Evolutionary conservation across 1,284 basidiomycete genomes (phyloP), one percentile per base, ranked within the genome.

Genomic region (Cerrena zonata): DNA sequence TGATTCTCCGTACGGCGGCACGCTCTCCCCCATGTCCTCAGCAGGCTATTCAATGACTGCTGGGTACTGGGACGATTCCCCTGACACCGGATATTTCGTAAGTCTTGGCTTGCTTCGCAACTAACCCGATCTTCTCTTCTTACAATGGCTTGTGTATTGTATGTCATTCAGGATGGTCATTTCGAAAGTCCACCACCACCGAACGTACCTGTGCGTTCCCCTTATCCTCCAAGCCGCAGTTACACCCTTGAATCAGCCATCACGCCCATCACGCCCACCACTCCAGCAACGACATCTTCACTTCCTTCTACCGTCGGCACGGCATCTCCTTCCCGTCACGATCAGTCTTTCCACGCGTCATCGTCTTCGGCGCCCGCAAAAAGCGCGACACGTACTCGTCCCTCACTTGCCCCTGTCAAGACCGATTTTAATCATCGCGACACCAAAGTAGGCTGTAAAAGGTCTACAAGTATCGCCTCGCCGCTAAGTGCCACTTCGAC

Each of bases 241-340:
- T 56, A 56, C 50, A 56, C 55, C 18, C 52, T 56, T 34, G 50
- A 49, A 39, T 50, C 49, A 18, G 55, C 55, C 22, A 47, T 56
- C 22, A 54, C 55, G 21, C 46, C 41, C 41, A 23, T 42, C 5
- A 42, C 41, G 19, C 41, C 41, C 5, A 23, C 41, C n/a, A 23
- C 41, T 13, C 41, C 10, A 22, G 5, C 10, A 15, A 40, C 39
- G 7, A 5, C 41, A 4, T 23, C 41, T 23, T 42, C 41, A 13
- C 24, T 22, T 15, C 13, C 21, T 15, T n/a, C 13, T 42, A n/a
- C 3, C n/a, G 24, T 5, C 21, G 30, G 30, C 30, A 34, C 30
- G 30, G 30, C 15, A 7, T 34, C 30, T 15, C 7, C 30, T 34
- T 15, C 30, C 30, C 30, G 30, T 34, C 7, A 34, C 7, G 30